phyloP scores from a whole-genome alignment of 2,329 filamentous ascomycete species.

The Colletotrichum limetticola region DNA sequence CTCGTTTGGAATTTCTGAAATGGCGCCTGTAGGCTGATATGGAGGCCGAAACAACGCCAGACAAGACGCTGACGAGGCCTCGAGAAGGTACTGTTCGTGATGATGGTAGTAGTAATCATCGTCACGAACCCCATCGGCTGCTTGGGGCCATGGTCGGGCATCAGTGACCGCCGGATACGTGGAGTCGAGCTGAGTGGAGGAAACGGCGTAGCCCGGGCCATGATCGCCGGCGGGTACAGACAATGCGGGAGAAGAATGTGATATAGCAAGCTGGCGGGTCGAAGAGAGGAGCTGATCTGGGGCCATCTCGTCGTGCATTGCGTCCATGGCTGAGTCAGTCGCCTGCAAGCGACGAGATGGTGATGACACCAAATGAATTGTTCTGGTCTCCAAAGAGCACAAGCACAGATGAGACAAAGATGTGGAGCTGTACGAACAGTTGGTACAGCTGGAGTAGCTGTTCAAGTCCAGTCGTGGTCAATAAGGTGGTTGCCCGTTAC shows the following conservation, averaged over 20 bases:
- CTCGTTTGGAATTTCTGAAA: constrained; percentile 62
- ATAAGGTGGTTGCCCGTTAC: neutral
- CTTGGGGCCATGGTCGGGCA: constrained; percentile 41
- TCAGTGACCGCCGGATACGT: constrained; percentile 37
- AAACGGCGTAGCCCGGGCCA: constrained; percentile 33
- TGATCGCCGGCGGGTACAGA: constrained; percentile 11
- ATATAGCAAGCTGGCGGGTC: constrained; percentile 46
- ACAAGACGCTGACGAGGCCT: constrained; percentile 9
- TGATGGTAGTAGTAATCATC: neutral
- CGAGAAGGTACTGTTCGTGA: constrained; percentile 2
- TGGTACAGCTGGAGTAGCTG: neutral
- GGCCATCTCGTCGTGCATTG: constrained; percentile 38
- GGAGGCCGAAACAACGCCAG: constrained; percentile 11
- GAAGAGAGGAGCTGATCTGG: constrained; percentile 46
- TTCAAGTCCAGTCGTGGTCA: neutral
- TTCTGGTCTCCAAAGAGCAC: neutral
- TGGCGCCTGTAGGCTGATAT: constrained; percentile 9
- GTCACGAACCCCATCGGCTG: neutral
- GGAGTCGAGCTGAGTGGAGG: constrained; percentile 37
- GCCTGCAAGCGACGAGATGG: constrained; percentile 26
- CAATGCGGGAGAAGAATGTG: neutral
- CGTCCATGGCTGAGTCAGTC: constrained; percentile 27
- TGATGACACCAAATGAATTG: neutral
- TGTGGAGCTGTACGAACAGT: neutral
- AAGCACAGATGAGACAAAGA: neutral